Percentiles rank a stretch among this genome's conserved stretches.
These are phyloP conservation scores for Clavispora fructus DNA, from an alignment of 805 yeast species.

Conservation along the genomic window DNA sequence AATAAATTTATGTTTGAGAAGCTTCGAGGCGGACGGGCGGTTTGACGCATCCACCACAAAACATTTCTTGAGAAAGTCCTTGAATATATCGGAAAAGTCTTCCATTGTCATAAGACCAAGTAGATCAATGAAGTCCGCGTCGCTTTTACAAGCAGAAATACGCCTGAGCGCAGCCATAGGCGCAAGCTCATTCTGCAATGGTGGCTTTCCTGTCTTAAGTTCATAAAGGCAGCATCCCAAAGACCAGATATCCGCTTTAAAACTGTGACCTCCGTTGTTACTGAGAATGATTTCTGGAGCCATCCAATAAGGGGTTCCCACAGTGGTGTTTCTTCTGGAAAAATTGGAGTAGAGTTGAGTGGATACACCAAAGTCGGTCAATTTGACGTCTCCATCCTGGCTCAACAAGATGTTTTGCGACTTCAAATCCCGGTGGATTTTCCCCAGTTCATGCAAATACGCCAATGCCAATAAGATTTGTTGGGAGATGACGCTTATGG, in stretches of 20 bases:
- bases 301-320: constrained; percentile 63
- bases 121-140: constrained; percentile 27
- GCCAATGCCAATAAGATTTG: constrained; percentile 57
- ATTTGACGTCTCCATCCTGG: constrained; percentile 34
- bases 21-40: constrained; percentile 26
- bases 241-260: constrained; percentile 74
- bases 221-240: constrained; percentile 76
- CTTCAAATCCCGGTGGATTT: constrained; percentile 60
- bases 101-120: constrained; percentile 18
- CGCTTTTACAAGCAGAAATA: constrained; percentile 27
- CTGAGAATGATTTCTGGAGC: constrained; percentile 56
- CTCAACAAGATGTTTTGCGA: constrained; percentile 37
- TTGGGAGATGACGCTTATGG: constrained; percentile 47
- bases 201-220: constrained; percentile 68
- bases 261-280: constrained; percentile 51
- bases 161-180: constrained; percentile 43
- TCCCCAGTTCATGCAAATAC: constrained; percentile 65
- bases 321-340: constrained; percentile 39
- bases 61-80: constrained; percentile 30
- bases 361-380: constrained; percentile 44
- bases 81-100: constrained; percentile 20
- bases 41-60: constrained; percentile 29
- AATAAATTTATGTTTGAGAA: constrained; percentile 32
- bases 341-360: constrained; percentile 39
- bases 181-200: constrained; percentile 35